These are phyloP conservation scores for Globisporangium irregulare DNA, from an alignment of 352 stramenopile species.

Conservation along the genomic window DNA sequence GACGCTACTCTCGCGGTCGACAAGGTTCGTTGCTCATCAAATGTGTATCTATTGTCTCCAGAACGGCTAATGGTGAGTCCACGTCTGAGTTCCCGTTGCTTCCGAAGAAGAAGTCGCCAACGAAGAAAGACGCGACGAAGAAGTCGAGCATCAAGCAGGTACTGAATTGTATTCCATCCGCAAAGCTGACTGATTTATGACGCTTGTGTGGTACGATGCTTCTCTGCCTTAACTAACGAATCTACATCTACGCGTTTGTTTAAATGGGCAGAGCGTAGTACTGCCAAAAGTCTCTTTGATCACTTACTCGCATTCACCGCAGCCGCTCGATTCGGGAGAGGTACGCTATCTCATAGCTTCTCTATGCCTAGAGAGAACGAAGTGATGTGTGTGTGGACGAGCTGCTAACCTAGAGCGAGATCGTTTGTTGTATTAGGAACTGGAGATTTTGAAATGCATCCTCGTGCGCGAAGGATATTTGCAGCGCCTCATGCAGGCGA, in stretches of 20 bases:
- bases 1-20: background rate
- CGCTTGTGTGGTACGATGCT: background rate
- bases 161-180: background rate
- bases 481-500: slow-evolving; percentile 58
- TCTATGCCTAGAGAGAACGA: background rate
- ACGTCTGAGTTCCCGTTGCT: slow-evolving; percentile 10
- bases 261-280: slow-evolving; percentile 15
- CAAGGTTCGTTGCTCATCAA: background rate
- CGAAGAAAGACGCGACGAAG: slow-evolving; percentile 15
- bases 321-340: slow-evolving; percentile 51
- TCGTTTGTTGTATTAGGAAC: slow-evolving; percentile 38
- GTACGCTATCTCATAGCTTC: slow-evolving; percentile 17
- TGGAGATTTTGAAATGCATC: slow-evolving; percentile 89
- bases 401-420: no score
- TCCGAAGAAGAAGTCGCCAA: slow-evolving; percentile 12
- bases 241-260: background rate
- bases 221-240: background rate
- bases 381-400: background rate
- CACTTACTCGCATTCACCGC: slow-evolving; percentile 25
- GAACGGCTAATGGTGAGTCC: background rate
- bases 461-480: slow-evolving; percentile 89
- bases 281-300: slow-evolving; percentile 42
- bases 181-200: background rate
- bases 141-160: slow-evolving; percentile 8
- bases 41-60: background rate